A percentile compares a stretch with the other conserved stretches of the same genome.
These are phyloP conservation scores for Podospora anserina DNA, from an alignment of 495 filamentous ascomycete species.

Conservation along the genomic window DNA sequence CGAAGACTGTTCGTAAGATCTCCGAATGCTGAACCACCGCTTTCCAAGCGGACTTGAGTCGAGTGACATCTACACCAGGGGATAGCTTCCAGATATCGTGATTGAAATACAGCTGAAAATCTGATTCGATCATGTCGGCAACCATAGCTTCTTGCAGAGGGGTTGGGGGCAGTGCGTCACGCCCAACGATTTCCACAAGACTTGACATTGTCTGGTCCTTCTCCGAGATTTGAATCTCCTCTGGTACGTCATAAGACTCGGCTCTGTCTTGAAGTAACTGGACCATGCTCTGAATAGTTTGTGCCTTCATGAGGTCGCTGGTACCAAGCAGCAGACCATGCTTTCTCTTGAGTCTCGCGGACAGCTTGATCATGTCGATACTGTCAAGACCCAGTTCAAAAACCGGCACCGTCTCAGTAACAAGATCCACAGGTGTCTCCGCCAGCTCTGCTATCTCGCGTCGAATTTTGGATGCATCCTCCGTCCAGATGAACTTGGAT, in stretches of 20 bases:
- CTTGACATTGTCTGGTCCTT: conserved; percentile 46
- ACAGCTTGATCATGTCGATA: conserved; percentile 66
- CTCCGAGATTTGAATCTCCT: conserved; percentile 13
- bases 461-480: conserved; percentile 48
- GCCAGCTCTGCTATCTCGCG: conserved; percentile 60
- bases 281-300: conserved; percentile 48
- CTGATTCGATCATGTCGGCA: conserved; percentile 65
- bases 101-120: conserved; percentile 72
- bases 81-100: conserved; percentile 62
- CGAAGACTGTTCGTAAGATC: conserved; percentile 73
- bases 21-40: conserved; percentile 56
- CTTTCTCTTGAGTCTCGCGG: conserved; percentile 56
- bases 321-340: conserved; percentile 58
- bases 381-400: conserved; percentile 66
- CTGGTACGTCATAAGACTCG: neutral
- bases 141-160: conserved; percentile 83
- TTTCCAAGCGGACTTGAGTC: conserved; percentile 59
- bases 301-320: conserved; percentile 65
- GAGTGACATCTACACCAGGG: conserved; percentile 45
- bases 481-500: conserved; percentile 52
- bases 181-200: neutral
- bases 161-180: conserved; percentile 52
- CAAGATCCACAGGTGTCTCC: conserved; percentile 42
- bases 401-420: conserved; percentile 56
- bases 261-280: neutral